Base-by-base conservation (phyloP, 306 rosid species). In the Prunus armeniaca region DNA sequence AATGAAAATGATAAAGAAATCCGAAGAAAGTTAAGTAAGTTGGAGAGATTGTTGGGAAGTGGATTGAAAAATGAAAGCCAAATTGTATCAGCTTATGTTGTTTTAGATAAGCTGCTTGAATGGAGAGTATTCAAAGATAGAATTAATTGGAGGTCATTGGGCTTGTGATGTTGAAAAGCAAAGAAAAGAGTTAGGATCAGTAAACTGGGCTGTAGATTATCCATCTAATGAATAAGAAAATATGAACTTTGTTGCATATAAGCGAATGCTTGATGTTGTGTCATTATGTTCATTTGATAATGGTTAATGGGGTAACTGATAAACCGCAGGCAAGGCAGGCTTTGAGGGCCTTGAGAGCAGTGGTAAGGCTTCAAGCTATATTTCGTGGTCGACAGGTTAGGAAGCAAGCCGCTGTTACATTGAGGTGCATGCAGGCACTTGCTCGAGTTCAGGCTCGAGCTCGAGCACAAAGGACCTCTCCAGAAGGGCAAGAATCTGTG, bases 351-450 rank as follows among this genome's bases (percentile, higher is more conserved):
- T 73, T 95, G 78, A 88, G 73, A 80, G 95, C 98, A 78, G 83
- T 95, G 82, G 98, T 95, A 79, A 88, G 98, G 80, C 70, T 95
- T 82, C 98, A 92, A 82, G 97, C 98, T 57, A 92, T 95, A 87
- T 90, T 92, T 76, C 88, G 97, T 0, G 93, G 98, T 4, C 67
- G 95, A 69, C 87, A 68, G 78, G 97, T 92, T 51, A 84, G 98
- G 63, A 92, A 89, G 82, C 98, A 92, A 87, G 97, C 98, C 2
- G 97, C 91, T 12, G 87, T 95, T 55, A 92, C 98, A 22, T 82
- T 95, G 51, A 88, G 92, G 80, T 95, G 98, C 72, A 92, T 92
- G 98, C 97, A 94, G 77, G 97, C 98, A 60, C 96, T 95, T 20
- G 96, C 92, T 72, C 85, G 91, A 74, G 96, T 89, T 84, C 96